A percentile compares a stretch with the other conserved stretches of the same genome.
Evolutionary conservation across 257 asterid genomes (phyloP).

Genomic region (Paraleonurus japonicus): DNA sequence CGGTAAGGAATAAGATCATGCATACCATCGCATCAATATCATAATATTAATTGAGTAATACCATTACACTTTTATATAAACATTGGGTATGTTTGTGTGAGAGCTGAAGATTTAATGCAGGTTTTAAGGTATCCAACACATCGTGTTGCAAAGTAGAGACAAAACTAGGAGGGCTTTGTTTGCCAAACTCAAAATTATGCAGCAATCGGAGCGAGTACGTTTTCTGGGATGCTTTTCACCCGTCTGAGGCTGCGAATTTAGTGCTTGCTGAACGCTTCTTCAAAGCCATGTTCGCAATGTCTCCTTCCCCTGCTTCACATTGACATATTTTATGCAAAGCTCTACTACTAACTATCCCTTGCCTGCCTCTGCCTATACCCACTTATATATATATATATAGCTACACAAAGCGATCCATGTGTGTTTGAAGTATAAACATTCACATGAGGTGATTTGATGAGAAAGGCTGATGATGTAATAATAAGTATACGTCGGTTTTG

Average conservation of each 20-base stretch:
- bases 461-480: too few relatives aligned
- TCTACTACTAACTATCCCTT: too few relatives aligned
- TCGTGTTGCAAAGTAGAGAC: constrained; percentile 80
- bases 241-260: constrained; percentile 79
- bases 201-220: constrained; percentile 55
- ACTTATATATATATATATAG: too few relatives aligned
- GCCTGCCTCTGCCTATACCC: too few relatives aligned
- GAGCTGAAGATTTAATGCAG: constrained; percentile 24
- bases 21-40: neutral
- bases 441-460: too few relatives aligned
- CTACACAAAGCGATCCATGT: too few relatives aligned
- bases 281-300: constrained; percentile 22
- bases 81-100: too few relatives aligned
- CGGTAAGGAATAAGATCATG: constrained; percentile 33
- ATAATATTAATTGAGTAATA: too few relatives aligned
- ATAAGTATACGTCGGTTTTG: too few relatives aligned
- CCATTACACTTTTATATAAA: too few relatives aligned
- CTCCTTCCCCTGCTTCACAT: constrained; percentile 44
- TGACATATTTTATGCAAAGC: neutral
- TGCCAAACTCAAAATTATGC: constrained; percentile 64
- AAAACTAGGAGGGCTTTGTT: constrained; percentile 64
- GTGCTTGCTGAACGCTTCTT: constrained; percentile 64
- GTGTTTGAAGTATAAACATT: too few relatives aligned
- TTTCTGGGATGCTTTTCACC: constrained; percentile 88
- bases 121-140: constrained; percentile 72